Conservation (phyloP, 768 basidiomycete species). For the Suillus fuscotomentosus region DNA sequence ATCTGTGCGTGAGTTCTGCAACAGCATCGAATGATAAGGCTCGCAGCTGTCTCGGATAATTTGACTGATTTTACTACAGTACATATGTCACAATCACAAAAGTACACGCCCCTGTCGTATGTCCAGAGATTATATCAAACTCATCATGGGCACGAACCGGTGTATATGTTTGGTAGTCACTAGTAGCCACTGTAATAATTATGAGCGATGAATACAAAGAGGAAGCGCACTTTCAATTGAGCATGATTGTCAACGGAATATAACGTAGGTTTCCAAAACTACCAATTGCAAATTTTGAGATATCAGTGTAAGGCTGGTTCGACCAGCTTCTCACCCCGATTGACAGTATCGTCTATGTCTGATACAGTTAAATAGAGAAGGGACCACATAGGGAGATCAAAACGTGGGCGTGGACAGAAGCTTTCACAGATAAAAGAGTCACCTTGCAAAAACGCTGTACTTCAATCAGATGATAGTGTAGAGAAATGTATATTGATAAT, state of each 20-base stretch:
- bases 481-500: neutral
- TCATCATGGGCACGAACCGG: neutral
- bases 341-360: neutral
- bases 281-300: neutral
- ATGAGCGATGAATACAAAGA: neutral
- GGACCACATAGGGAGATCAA: neutral
- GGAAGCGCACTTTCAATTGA: neutral
- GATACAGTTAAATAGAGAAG: neutral
- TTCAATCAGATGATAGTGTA: neutral
- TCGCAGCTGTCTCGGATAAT: neutral
- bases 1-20: neutral
- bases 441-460: neutral
- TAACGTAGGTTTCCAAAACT: neutral
- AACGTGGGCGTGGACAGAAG: neutral
- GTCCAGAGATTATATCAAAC: neutral
- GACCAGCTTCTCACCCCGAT: neutral
- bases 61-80: neutral
- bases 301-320: neutral
- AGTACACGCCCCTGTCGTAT: neutral
- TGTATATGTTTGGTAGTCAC: neutral
- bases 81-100: neutral
- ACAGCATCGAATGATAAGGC: neutral
- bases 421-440: neutral
- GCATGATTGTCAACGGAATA: neutral
- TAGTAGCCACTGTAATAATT: neutral